Percentiles rank a stretch among this genome's conserved stretches.
These are phyloP conservation scores for Exophiala sp. DNA, from an alignment of 2,329 filamentous ascomycete genomes.

Conservation along the genomic window DNA sequence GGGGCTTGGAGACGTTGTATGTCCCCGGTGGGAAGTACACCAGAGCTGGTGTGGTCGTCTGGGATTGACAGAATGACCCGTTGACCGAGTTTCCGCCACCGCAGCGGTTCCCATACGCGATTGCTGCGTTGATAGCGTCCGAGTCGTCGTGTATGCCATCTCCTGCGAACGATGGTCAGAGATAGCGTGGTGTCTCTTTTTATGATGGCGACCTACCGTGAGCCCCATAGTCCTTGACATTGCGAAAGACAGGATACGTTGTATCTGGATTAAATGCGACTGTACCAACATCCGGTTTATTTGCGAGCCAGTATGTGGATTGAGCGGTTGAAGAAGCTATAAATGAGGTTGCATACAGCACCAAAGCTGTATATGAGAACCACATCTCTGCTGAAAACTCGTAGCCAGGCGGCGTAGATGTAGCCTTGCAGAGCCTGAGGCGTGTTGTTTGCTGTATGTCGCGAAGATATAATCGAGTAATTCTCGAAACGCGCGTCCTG, in stretches of 20 bases:
- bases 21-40: slow-evolving; percentile 81
- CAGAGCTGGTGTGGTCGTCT: slow-evolving; percentile 69
- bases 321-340: slow-evolving; percentile 16
- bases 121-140: slow-evolving; percentile 72
- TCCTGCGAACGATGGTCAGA: slow-evolving; percentile 23
- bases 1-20: slow-evolving; percentile 68
- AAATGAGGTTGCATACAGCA: background rate
- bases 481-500: slow-evolving; percentile 1
- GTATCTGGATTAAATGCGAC: slow-evolving; percentile 29
- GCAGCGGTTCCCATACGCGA: slow-evolving; percentile 60
- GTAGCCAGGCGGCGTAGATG: background rate
- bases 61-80: slow-evolving; percentile 61
- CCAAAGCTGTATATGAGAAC: slow-evolving; percentile 5
- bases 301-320: slow-evolving; percentile 33
- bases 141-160: slow-evolving; percentile 72
- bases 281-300: slow-evolving; percentile 34
- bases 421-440: background rate
- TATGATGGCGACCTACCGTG: slow-evolving; percentile 24
- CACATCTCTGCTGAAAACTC: slow-evolving; percentile 8
- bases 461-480: slow-evolving; percentile 1
- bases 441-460: background rate
- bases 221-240: slow-evolving; percentile 69
- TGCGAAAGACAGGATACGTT: slow-evolving; percentile 60
- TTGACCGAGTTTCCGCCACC: slow-evolving; percentile 48
- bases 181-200: background rate